Conservation (phyloP, 2,329 filamentous ascomycete species). For the Thermochaetoides dissita region DNA sequence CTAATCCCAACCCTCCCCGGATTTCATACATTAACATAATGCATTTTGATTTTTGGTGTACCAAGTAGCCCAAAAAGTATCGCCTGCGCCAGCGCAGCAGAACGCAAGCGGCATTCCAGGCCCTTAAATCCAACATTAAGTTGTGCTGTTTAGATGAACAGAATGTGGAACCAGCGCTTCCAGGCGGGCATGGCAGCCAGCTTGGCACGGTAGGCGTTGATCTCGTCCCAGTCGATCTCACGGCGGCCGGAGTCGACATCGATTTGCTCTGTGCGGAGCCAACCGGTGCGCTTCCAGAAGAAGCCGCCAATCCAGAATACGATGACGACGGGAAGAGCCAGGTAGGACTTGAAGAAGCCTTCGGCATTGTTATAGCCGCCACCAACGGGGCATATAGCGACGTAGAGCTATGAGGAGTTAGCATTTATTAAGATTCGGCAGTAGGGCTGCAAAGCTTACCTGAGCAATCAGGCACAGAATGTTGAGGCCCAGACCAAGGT, state of each 20-base stretch:
- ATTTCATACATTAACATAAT: too few relatives aligned
- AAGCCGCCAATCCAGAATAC: constrained; percentile 43
- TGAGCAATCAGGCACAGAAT: constrained; percentile 38
- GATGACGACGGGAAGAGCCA: constrained; percentile 38
- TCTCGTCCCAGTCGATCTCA: constrained; percentile 50
- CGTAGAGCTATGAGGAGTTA: constrained; percentile 27
- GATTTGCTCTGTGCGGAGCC: constrained; percentile 44
- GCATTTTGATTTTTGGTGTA: too few relatives aligned
- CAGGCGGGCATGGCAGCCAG: constrained; percentile 38
- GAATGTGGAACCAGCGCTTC: constrained; percentile 25
- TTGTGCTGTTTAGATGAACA: constrained; percentile 19
- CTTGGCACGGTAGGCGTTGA: constrained; percentile 39
- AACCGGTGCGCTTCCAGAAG: constrained; percentile 50
- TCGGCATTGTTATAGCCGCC: constrained; percentile 25
- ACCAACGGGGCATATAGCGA: constrained; percentile 28
- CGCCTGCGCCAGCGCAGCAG: too few relatives aligned
- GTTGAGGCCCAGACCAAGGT: constrained; percentile 44
- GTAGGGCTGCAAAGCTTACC: constrained; percentile 19
- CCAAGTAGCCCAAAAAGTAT: too few relatives aligned
- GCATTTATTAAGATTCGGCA: neutral
- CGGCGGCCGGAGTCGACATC: constrained; percentile 54
- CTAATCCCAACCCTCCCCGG: too few relatives aligned
- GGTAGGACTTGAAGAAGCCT: constrained; percentile 40
- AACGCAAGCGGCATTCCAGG: too few relatives aligned
- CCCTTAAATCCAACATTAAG: too few relatives aligned